Conservation (phyloP, 345 rosid genomes). For the Euphorbia tirucalli region DNA sequence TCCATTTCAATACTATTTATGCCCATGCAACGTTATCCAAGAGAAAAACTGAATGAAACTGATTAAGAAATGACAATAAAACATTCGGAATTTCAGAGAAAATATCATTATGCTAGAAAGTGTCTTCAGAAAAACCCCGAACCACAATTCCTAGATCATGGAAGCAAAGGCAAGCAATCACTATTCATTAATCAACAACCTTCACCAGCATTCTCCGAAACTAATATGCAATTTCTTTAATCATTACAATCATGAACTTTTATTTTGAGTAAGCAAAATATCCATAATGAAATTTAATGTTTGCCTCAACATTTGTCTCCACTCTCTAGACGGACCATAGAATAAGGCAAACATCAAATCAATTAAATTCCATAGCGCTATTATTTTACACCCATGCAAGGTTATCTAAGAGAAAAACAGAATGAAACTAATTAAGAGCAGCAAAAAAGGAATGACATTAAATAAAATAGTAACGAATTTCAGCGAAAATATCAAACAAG, state of each 20-base stretch:
- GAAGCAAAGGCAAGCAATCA: too few species aligned
- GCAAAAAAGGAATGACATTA: neutral
- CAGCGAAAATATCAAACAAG: too few species aligned
- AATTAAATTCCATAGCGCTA: too few species aligned
- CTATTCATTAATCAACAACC: too few species aligned
- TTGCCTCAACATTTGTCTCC: neutral
- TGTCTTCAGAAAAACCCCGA: neutral
- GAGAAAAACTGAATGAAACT: neutral
- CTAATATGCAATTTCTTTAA: neutral
- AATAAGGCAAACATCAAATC: neutral
- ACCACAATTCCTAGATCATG: too few species aligned
- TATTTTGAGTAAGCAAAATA: neutral
- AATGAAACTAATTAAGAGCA: too few species aligned
- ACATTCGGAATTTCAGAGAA: neutral
- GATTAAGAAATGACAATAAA: too few species aligned
- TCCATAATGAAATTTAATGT: neutral
- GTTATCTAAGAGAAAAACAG: neutral
- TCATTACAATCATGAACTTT: neutral
- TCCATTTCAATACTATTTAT: neutral
- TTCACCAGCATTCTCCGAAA: too few species aligned
- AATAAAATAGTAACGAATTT: too few species aligned
- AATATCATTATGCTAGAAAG: neutral
- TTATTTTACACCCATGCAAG: neutral
- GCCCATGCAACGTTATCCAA: neutral
- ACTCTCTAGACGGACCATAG: neutral